Base-by-base conservation (phyloP, 2,329 filamentous ascomycete genomes). In the Triangularia setosa region DNA sequence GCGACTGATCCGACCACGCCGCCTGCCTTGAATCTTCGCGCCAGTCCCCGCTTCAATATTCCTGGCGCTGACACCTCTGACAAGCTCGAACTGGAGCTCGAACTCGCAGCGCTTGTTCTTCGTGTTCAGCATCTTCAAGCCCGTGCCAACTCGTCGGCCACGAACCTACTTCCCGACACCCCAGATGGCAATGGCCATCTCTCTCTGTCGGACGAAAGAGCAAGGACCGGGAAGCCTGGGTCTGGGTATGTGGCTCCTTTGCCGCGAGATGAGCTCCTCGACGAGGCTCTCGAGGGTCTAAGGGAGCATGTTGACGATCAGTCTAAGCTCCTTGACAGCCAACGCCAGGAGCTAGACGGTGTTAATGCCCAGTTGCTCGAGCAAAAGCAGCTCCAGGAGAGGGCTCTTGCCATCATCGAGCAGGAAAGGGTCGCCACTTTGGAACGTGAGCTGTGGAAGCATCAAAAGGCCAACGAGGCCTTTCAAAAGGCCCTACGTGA, bases 401-500 rank as follows among this genome's bases (percentile, higher is more conserved):
- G 88, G 73, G 90, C 92, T 30, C 87, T 97, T 63, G 89, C 90
- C 71, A 86, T 90, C 67, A 89, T 96, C 61, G 93, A 97, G 77
- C 87, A 90, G 69, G 89, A 93, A 76, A 93, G 95, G 71, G 94
- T 98, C 68, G 90, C 91, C 61, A 89, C 92, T 35, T 83, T 98
- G 48, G 94, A 98, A 79, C 87, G 94, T 65, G 95, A 99, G 78
- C 83, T 99, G 65, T 93, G 91, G 82, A 98, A 98, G 79, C 93
- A 97, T 74, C 93, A 97, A 76, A 95, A 97, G 79, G 95, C 96
- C 74, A 99, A 99, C 78, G 89, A 97, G 78, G 96, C 95, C 71
- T 99, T 98, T 84, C 93, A 98, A 76, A 98, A 98, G 78, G 95
- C 95, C 11, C 81, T 99, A 33, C 88, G 93, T 69, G 95, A 99